These are phyloP conservation scores for Eimeria mitis DNA, from an alignment of 169 alveolate genomes.

Conservation along the genomic window DNA sequence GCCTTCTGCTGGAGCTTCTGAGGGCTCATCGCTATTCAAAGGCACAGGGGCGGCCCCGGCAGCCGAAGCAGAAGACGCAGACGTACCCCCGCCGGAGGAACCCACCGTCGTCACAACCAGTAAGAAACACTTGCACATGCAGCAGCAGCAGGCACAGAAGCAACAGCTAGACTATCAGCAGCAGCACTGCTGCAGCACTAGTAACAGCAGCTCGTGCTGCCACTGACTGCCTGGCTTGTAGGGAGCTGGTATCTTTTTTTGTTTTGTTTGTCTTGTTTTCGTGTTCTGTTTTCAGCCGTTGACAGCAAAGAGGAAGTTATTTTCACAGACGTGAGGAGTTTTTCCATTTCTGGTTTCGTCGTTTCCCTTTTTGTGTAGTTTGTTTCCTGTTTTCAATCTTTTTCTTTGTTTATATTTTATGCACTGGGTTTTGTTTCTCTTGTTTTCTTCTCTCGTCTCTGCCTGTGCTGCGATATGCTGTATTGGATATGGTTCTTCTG, in stretches of 20 bases:
- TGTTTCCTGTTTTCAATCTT: neutral
- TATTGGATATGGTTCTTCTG: too few relatives aligned
- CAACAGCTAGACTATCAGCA: neutral
- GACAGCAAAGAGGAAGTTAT: slow-evolving; percentile 69
- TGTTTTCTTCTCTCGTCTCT: neutral
- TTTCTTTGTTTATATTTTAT: neutral
- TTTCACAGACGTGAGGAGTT: slow-evolving; percentile 65
- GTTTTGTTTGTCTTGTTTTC: neutral
- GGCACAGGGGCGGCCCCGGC: neutral
- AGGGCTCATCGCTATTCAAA: slow-evolving; percentile 56
- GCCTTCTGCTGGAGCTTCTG: slow-evolving; percentile 33
- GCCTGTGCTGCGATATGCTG: neutral
- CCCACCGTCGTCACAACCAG: slow-evolving; percentile 64
- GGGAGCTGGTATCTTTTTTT: neutral
- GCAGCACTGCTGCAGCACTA: neutral
- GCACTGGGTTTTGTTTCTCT: neutral
- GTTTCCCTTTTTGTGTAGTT: neutral
- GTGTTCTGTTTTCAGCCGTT: slow-evolving; percentile 39
- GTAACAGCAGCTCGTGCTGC: neutral
- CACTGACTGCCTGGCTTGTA: neutral
- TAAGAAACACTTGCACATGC: neutral
- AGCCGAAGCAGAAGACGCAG: slow-evolving; percentile 46
- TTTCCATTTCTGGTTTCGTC: neutral
- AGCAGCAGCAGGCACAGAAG: slow-evolving; percentile 20
- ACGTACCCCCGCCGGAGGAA: slow-evolving; percentile 58